Conservation (phyloP, 2,329 filamentous ascomycete species). For the Cercospora zeina region DNA sequence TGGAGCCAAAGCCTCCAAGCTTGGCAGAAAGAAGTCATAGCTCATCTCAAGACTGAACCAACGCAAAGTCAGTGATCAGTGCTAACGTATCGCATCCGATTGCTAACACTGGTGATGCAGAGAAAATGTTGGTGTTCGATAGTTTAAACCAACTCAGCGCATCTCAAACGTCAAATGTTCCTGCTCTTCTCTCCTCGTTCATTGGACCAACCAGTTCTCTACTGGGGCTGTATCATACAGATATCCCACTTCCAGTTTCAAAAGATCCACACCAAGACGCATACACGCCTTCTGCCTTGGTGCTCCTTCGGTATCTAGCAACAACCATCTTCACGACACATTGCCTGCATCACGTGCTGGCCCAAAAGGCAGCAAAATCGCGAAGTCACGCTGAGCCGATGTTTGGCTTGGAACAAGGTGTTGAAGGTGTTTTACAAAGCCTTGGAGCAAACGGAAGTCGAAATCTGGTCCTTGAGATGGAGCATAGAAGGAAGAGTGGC, state of each 20-base stretch:
- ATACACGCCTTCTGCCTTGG: conserved; percentile 69
- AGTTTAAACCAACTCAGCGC: conserved; percentile 68
- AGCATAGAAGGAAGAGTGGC: conserved; percentile 80
- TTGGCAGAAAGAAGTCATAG: conserved; percentile 38
- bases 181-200: conserved; percentile 68
- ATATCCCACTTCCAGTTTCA: conserved; percentile 61
- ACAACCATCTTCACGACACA: conserved; percentile 77
- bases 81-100: too few relatives aligned
- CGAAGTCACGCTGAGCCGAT: conserved; percentile 72
- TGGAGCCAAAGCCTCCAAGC: conserved; percentile 37
- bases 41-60: conserved; percentile 27
- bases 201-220: conserved; percentile 69
- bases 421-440: conserved; percentile 76
- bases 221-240: conserved; percentile 77
- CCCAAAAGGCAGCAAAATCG: conserved; percentile 72
- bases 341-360: conserved; percentile 72
- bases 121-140: conserved; percentile 80
- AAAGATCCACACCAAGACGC: conserved; percentile 39
- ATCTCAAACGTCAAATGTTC: conserved; percentile 59
- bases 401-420: conserved; percentile 74
- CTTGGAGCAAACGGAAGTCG: conserved; percentile 55
- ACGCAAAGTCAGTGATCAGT: conserved; percentile 25
- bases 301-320: conserved; percentile 77
- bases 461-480: conserved; percentile 76
- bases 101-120: background rate